A percentile compares a stretch with the other conserved stretches of the same genome.
These are phyloP conservation scores for Dalechampia spathulata DNA, from an alignment of 441 rosid species.

Conservation along the genomic window DNA sequence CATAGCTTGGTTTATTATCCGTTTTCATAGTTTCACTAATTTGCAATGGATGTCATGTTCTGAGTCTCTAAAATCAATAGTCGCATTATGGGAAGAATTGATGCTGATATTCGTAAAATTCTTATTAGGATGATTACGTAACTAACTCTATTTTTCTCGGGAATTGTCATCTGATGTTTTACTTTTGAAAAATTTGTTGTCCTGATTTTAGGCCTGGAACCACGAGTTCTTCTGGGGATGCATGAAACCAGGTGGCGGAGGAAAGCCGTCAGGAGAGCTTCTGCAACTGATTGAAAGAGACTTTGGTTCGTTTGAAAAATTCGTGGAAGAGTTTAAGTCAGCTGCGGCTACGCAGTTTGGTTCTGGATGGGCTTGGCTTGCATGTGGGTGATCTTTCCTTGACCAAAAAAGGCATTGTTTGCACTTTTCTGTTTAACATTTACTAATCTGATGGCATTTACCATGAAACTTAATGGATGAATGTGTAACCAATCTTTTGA, in stretches of 20 bases:
- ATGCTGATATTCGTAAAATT: neutral
- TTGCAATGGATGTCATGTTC: neutral
- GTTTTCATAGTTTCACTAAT: neutral
- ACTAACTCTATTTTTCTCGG: no score
- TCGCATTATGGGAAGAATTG: neutral
- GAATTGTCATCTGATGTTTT: no score
- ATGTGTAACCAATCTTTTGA: neutral
- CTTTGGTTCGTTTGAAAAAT: slow-evolving; percentile 64
- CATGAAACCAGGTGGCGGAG: slow-evolving; percentile 87
- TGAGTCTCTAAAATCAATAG: neutral
- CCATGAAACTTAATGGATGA: neutral
- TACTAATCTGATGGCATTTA: neutral
- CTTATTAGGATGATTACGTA: no score
- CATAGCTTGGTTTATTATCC: neutral
- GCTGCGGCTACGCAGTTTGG: slow-evolving; percentile 85
- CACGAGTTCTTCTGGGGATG: slow-evolving; percentile 95
- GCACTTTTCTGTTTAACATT: neutral
- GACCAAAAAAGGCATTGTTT: neutral
- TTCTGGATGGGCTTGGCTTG: slow-evolving; percentile 98
- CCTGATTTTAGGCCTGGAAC: slow-evolving; percentile 69
- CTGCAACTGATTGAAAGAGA: slow-evolving; percentile 67
- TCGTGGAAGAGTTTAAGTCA: slow-evolving; percentile 42
- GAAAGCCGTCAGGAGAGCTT: slow-evolving; percentile 79
- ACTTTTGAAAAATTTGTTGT: no score
- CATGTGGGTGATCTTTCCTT: slow-evolving; percentile 39